Conservation (phyloP, 106 monocot species). For the Amphibolis antarctica region DNA sequence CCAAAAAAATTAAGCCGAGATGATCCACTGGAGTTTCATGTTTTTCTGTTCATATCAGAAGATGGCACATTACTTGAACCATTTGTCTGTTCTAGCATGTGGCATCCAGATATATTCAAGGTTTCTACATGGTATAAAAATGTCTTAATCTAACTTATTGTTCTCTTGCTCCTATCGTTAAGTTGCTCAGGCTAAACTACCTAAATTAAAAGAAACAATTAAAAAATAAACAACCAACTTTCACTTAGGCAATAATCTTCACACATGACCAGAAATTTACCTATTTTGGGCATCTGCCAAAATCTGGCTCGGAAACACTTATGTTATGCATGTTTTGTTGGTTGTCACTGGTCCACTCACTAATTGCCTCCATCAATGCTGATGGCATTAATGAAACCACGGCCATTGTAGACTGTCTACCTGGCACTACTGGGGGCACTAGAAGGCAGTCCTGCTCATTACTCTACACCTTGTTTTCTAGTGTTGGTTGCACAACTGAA, state of each 20-base stretch:
- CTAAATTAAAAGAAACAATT: too few species aligned
- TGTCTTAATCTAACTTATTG: neutral
- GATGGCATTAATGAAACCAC: conserved; percentile 74
- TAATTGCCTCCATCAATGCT: conserved; percentile 64
- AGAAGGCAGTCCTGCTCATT: conserved; percentile 24
- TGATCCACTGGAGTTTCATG: conserved; percentile 25
- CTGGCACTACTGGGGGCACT: conserved; percentile 30
- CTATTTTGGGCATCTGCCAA: conserved; percentile 66
- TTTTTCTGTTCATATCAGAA: conserved; percentile 33
- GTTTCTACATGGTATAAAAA: neutral
- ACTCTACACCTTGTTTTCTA: conserved; percentile 21
- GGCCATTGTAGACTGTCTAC: conserved; percentile 58
- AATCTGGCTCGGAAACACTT: conserved; percentile 92
- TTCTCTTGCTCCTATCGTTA: too few species aligned
- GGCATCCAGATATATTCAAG: neutral
- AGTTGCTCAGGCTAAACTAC: too few species aligned
- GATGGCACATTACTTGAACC: conserved; percentile 26
- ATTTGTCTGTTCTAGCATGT: conserved; percentile 2
- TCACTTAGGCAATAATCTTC: too few species aligned
- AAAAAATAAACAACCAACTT: too few species aligned
- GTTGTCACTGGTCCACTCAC: conserved; percentile 38
- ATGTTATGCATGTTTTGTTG: conserved; percentile 44
- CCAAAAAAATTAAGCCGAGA: conserved; percentile 76
- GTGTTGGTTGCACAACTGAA: conserved; percentile 51
- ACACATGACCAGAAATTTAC: conserved; percentile 9